Percentiles rank a stretch among this genome's conserved stretches.
Evolutionary conservation across 768 basidiomycete genomes (phyloP).

Genomic region (Pholiota molesta): DNA sequence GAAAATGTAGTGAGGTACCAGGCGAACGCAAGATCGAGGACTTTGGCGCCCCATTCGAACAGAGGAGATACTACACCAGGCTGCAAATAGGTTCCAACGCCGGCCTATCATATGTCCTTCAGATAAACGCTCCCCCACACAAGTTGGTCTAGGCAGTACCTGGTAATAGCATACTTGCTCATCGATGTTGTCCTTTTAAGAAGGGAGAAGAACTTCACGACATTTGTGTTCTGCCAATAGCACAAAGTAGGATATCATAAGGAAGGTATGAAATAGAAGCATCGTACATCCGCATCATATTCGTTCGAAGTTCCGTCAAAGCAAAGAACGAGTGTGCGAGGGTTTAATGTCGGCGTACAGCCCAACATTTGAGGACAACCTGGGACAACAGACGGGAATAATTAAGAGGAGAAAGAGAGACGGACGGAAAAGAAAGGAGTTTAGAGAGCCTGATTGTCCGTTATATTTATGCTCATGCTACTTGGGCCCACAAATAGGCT

Average conservation of each 20-base stretch:
- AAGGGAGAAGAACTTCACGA: conserved; percentile 70
- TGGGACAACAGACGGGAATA: neutral
- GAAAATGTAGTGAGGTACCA: conserved; percentile 48
- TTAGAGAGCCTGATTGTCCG: neutral
- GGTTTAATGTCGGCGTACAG: conserved; percentile 1
- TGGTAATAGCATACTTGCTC: conserved; percentile 75
- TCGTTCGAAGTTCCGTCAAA: conserved; percentile 70
- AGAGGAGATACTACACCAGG: conserved; percentile 71
- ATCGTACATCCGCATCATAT: conserved; percentile 49
- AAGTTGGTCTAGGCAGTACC: conserved; percentile 34
- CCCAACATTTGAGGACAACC: neutral
- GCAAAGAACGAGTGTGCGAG: conserved; percentile 52
- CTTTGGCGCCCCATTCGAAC: conserved; percentile 58
- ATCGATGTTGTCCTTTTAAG: conserved; percentile 63
- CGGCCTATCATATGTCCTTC: conserved; percentile 32
- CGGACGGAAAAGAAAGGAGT: conserved; percentile 4
- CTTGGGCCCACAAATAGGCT: conserved; percentile 5
- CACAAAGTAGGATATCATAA: neutral
- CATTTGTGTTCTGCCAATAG: conserved; percentile 56
- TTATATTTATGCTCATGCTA: conserved; percentile 6
- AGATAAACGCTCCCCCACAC: neutral
- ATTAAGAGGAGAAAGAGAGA: conserved; percentile 4
- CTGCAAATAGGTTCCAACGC: conserved; percentile 54
- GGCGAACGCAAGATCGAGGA: conserved; percentile 71
- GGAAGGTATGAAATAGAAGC: conserved; percentile 1